Evolutionary conservation across 139 green algal species (phyloP).

Genomic region (Helicosporidium sp.): DNA sequence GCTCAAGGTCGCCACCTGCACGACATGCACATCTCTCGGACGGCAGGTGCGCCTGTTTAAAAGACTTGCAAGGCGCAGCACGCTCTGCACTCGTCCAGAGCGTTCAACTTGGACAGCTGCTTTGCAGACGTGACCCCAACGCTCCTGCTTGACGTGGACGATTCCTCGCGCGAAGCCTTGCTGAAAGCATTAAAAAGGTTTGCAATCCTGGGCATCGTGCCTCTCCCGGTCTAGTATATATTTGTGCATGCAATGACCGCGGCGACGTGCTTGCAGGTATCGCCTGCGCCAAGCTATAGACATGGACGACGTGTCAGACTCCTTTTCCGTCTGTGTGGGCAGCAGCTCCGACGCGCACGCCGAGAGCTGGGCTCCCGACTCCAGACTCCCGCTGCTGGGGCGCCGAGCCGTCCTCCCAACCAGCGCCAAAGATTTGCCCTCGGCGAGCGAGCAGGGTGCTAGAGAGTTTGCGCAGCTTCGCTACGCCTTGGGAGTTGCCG

Average conservation of each 20-base stretch:
- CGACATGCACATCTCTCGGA: conserved; percentile 40
- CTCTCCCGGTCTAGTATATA: no score
- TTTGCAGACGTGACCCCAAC: conserved; percentile 12
- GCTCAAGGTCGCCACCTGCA: conserved; percentile 54
- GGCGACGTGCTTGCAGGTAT: no score
- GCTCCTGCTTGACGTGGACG: conserved; percentile 38
- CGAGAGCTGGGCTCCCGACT: conserved; percentile 37
- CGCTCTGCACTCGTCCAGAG: not conserved
- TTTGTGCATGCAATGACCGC: no score
- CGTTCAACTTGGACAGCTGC: not conserved
- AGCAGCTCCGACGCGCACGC: not conserved
- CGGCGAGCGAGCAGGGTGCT: not conserved
- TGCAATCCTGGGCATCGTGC: no score
- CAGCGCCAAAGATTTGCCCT: not conserved
- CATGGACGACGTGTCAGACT: conserved; percentile 33
- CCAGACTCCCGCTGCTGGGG: conserved; percentile 39
- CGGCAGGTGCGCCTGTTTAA: not conserved
- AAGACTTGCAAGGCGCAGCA: not conserved
- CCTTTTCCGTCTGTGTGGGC: conserved; percentile 27
- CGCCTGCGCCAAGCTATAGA: conserved; percentile 47
- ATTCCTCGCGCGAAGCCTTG: conserved; percentile 23
- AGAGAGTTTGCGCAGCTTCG: not conserved
- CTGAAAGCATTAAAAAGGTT: conserved; percentile 11
- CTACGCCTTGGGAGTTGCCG: conserved; percentile 47
- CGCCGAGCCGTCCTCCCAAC: conserved; percentile 28